Percentiles rank a stretch among this genome's conserved stretches.
Evolutionary conservation across 2,329 filamentous ascomycete species (phyloP).

Genomic region (Aspergillus vadensis): DNA sequence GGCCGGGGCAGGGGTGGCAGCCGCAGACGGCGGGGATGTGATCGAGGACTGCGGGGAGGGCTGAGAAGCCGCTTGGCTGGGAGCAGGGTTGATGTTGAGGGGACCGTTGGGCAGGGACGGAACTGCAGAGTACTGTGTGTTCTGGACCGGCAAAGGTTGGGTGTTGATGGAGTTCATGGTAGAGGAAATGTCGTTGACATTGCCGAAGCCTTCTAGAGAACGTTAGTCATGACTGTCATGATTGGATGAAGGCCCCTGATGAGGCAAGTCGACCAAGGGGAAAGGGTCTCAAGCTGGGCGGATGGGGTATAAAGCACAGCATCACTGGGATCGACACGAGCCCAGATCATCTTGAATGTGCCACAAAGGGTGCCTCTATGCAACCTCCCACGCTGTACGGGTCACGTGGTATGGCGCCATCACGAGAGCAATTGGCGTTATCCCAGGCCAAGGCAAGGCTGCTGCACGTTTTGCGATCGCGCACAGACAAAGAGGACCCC

Average conservation of each 20-base stretch:
- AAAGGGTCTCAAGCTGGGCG: background rate
- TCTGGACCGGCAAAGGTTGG: slow-evolving; percentile 28
- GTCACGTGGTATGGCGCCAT: slow-evolving; percentile 43
- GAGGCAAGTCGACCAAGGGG: background rate
- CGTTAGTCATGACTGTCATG: slow-evolving; percentile 9
- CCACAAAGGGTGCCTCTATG: background rate
- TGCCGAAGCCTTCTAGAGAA: slow-evolving; percentile 33
- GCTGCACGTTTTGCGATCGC: slow-evolving; percentile 24
- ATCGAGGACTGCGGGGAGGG: slow-evolving; percentile 20
- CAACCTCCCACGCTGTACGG: background rate
- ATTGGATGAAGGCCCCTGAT: background rate
- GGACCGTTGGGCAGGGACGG: slow-evolving; percentile 25
- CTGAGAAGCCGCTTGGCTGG: slow-evolving; percentile 20
- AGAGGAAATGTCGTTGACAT: slow-evolving; percentile 34
- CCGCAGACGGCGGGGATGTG: slow-evolving; percentile 18
- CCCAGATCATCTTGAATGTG: background rate
- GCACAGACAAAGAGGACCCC: slow-evolving; percentile 13
- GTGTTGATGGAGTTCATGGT: slow-evolving; percentile 30
- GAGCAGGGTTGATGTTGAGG: slow-evolving; percentile 18
- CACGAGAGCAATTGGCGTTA: slow-evolving; percentile 27
- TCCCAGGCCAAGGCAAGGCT: slow-evolving; percentile 14
- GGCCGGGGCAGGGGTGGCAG: slow-evolving; percentile 24
- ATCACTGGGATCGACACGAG: background rate
- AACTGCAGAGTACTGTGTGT: slow-evolving; percentile 25
- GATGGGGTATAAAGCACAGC: background rate